Evolutionary conservation across 2,329 filamentous ascomycete genomes (phyloP).

Genomic region (Colletotrichum orchidophilum): DNA sequence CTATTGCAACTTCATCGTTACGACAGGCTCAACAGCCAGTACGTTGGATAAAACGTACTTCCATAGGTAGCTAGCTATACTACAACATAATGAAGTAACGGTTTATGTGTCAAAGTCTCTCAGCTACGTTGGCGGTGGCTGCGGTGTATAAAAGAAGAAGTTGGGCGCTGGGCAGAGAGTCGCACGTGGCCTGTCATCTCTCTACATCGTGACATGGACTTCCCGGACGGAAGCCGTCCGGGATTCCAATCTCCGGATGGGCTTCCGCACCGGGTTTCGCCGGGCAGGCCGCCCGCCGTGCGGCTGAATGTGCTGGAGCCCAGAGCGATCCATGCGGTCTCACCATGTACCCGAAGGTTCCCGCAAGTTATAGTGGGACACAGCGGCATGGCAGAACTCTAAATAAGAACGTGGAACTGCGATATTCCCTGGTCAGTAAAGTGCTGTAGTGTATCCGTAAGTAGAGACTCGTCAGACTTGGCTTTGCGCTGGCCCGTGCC

Average conservation of each 20-base stretch:
- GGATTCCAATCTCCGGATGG: no score
- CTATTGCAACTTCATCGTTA: neutral
- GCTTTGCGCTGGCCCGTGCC: no score
- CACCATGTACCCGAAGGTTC: neutral
- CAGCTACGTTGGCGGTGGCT: neutral
- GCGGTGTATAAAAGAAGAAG: neutral
- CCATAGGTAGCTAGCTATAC: no score
- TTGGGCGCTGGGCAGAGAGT: neutral
- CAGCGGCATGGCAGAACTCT: neutral
- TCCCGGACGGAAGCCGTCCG: no score
- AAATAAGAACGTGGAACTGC: no score
- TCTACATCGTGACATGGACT: no score
- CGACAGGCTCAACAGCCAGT: neutral
- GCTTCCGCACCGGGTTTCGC: no score
- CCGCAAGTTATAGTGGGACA: neutral
- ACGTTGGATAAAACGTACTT: no score
- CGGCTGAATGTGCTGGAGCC: neutral
- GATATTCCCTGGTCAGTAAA: no score
- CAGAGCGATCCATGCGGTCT: neutral
- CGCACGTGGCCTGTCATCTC: neutral
- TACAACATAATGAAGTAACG: no score
- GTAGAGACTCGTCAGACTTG: no score
- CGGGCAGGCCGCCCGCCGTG: neutral
- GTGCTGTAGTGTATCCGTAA: no score
- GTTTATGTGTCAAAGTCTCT: neutral